Evolutionary conservation across 768 basidiomycete genomes (phyloP).

Genomic region (Rossbeevera mucosa): DNA sequence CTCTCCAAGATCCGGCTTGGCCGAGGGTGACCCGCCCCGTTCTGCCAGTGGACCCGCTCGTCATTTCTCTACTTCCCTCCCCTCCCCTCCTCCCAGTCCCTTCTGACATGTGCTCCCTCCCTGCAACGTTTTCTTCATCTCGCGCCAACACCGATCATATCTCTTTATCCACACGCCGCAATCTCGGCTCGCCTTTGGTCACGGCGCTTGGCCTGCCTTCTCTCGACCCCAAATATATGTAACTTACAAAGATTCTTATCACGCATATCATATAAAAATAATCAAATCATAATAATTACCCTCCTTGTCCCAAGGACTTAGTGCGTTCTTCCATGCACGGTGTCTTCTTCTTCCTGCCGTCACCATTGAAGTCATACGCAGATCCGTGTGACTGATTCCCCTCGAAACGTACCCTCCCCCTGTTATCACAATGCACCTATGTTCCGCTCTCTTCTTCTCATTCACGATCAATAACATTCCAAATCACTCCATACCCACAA

Average conservation of each 20-base stretch:
- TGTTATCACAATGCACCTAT: slow-evolving; percentile 18
- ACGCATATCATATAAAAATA: slow-evolving; percentile 5
- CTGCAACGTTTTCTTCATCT: slow-evolving; percentile 35
- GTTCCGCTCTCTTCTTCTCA: slow-evolving; percentile 15
- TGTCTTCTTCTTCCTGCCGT: slow-evolving; percentile 20
- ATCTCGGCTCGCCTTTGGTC: slow-evolving; percentile 24
- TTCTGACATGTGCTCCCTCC: slow-evolving; percentile 19
- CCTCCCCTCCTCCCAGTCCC: slow-evolving; percentile 7
- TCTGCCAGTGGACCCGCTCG: slow-evolving; percentile 7
- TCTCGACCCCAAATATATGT: slow-evolving; percentile 10
- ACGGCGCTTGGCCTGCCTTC: slow-evolving; percentile 11
- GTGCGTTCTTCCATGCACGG: slow-evolving; percentile 18
- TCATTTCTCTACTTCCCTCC: not conserved
- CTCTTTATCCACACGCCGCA: slow-evolving; percentile 17
- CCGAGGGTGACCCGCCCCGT: slow-evolving; percentile 20
- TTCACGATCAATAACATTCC: slow-evolving; percentile 22
- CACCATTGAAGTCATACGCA: slow-evolving; percentile 29
- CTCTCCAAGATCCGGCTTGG: slow-evolving; percentile 25
- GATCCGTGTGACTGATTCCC: slow-evolving; percentile 27
- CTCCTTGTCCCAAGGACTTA: slow-evolving; percentile 16
- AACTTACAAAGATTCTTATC: slow-evolving; percentile 25
- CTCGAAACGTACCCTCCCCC: slow-evolving; percentile 8
- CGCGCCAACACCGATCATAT: slow-evolving; percentile 22
- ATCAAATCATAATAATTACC: not conserved
- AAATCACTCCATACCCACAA: slow-evolving; percentile 14